phyloP scores from a whole-genome alignment of 73 alveolate species.

The Paramecium bursaria region DNA sequence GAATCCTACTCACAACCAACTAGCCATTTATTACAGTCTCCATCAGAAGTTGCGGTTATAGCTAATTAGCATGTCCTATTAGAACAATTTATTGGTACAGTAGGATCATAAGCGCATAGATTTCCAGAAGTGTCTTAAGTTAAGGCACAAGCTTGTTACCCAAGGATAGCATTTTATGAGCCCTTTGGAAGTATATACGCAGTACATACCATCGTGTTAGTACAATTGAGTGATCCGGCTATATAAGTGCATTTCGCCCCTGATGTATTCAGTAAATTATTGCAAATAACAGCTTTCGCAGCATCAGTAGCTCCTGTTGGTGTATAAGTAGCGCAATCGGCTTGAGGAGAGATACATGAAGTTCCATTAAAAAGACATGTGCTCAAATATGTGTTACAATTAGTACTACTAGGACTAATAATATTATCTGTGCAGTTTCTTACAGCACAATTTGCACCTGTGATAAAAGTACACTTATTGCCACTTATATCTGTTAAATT shows the following conservation, averaged over 20 bases:
- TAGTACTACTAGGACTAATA: not conserved
- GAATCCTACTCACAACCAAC: conserved; percentile 30
- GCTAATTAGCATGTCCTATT: too few species aligned
- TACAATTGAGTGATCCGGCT: not conserved
- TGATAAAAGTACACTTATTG: too few species aligned
- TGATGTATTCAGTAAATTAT: not conserved
- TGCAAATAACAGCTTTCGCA: not conserved
- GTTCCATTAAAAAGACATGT: conserved; percentile 32
- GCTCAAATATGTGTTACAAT: not conserved
- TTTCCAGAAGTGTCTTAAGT: too few species aligned
- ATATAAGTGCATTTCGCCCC: not conserved
- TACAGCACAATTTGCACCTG: too few species aligned
- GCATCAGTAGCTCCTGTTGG: not conserved
- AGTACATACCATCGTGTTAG: not conserved
- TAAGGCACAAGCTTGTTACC: too few species aligned
- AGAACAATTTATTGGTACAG: too few species aligned
- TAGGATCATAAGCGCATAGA: too few species aligned
- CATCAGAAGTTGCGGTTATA: too few species aligned
- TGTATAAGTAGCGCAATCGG: not conserved
- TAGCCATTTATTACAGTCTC: conserved; percentile 7
- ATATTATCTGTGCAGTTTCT: too few species aligned
- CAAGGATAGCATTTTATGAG: too few species aligned
- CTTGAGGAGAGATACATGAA: conserved; percentile 2
- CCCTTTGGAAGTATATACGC: not conserved
- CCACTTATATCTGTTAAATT: too few species aligned